Conservation (phyloP, 75 land plant species). For the Pinus taeda region DNA sequence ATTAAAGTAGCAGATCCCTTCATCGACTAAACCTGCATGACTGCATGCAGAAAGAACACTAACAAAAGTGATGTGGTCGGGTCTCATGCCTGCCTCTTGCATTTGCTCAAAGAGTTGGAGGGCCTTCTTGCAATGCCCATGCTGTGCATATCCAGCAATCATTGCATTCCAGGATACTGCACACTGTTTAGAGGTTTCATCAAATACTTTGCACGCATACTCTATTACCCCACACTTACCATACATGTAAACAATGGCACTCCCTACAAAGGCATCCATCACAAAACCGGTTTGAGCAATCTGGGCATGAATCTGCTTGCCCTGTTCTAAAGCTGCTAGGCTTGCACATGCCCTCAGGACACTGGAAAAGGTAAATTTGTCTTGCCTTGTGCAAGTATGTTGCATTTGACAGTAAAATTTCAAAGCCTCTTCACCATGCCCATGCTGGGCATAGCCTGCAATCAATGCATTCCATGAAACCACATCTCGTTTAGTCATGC, state of each 20-base stretch:
- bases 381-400: conserved; percentile 12
- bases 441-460: conserved; percentile 24
- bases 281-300: conserved; percentile 24
- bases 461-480: conserved; percentile 44
- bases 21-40: conserved; percentile 38
- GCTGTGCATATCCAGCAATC: conserved; percentile 55
- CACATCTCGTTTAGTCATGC: conserved; percentile 12
- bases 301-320: conserved; percentile 39
- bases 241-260: conserved; percentile 52
- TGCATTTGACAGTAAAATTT: conserved; percentile 16
- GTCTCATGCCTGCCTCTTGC: conserved; percentile 30
- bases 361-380: conserved; percentile 27
- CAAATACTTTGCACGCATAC: conserved; percentile 33
- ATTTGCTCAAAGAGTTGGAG: conserved; percentile 45
- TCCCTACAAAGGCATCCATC: conserved; percentile 26
- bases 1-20: conserved; percentile 32
- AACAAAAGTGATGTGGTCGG: conserved; percentile 46
- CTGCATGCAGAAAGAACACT: conserved; percentile 61
- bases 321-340: conserved; percentile 26
- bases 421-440: conserved; percentile 13
- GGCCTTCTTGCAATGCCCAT: conserved; percentile 36
- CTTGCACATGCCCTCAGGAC: conserved; percentile 31
- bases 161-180: conserved; percentile 31
- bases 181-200: conserved; percentile 5
- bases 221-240: conserved; percentile 39